Conservation (phyloP, 164 flowering plant species). For the Magnolia changhungtana region DNA sequence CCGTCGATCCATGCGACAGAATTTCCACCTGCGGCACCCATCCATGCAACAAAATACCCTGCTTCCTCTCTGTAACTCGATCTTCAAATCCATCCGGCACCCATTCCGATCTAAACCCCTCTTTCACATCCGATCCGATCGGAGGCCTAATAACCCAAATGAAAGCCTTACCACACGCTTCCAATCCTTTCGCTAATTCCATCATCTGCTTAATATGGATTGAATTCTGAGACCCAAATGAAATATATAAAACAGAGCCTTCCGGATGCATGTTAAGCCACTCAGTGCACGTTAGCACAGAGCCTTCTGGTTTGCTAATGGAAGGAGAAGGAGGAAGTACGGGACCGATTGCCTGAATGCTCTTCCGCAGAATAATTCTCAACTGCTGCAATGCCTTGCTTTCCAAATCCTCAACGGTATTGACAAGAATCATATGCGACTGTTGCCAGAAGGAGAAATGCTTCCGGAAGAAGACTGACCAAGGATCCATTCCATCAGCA, state of each 20-base stretch:
- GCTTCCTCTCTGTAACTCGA: conserved; percentile 4
- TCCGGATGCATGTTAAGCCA: conserved; percentile 11
- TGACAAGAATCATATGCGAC: conserved; percentile 32
- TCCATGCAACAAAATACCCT: conserved; percentile 9
- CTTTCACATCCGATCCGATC: conserved; percentile 7
- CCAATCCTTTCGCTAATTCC: conserved; percentile 13
- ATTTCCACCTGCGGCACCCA: conserved; percentile 25
- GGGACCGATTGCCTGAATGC: conserved; percentile 33
- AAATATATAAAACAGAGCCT: conserved; percentile 12
- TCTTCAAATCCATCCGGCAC: conserved; percentile 14
- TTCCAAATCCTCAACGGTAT: conserved; percentile 53
- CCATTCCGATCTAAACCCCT: conserved; percentile 6
- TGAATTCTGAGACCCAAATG: conserved; percentile 12
- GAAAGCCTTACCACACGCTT: conserved; percentile 4
- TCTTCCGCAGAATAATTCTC: conserved; percentile 18
- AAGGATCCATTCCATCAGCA: background rate
- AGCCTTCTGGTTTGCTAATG: no score
- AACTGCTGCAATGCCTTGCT: conserved; percentile 33
- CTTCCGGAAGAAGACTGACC: background rate
- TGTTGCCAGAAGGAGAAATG: background rate
- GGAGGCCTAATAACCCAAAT: conserved; percentile 15
- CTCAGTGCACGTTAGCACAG: background rate
- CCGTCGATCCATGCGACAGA: conserved; percentile 11
- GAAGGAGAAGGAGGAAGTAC: background rate
- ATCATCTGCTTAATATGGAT: conserved; percentile 6